phyloP scores from a whole-genome alignment of 83 land plant genomes.

The Picea mariana region DNA sequence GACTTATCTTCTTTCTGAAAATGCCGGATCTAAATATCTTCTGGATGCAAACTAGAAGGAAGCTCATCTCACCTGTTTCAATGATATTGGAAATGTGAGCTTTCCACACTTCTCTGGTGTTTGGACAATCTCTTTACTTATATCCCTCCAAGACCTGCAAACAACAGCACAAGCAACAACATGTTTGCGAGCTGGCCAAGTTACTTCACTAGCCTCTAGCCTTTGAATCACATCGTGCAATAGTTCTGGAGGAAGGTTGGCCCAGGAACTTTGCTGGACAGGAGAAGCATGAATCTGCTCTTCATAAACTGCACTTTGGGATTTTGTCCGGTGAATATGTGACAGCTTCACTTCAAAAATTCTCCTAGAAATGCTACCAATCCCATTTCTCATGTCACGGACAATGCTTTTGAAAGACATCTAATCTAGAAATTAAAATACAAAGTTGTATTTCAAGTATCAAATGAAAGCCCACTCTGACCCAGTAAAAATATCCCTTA shows the following conservation, averaged over 20 bases:
- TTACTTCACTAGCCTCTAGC: conserved; percentile 59
- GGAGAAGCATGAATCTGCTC: conserved; percentile 28
- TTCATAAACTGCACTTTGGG: conserved; percentile 49
- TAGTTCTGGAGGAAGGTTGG: conserved; percentile 69
- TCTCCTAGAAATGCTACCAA: conserved; percentile 78
- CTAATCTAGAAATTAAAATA: no score
- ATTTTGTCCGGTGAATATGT: conserved; percentile 37
- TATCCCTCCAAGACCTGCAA: conserved; percentile 73
- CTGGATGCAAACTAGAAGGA: no score
- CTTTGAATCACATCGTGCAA: conserved; percentile 68
- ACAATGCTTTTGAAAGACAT: conserved; percentile 48
- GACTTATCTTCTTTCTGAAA: no score
- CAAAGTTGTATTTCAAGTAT: no score
- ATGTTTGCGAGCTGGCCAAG: conserved; percentile 71
- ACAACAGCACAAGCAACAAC: conserved; percentile 84
- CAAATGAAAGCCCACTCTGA: no score
- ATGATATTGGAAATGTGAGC: conserved; percentile 72
- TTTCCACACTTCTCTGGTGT: conserved; percentile 65
- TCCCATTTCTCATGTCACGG: conserved; percentile 54
- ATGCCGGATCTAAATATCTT: no score
- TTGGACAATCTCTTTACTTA: conserved; percentile 70
- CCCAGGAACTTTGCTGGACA: conserved; percentile 59
- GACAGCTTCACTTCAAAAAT: conserved; percentile 65
- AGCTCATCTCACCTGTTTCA: conserved; percentile 59
- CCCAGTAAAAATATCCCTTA: no score